Percentiles rank a stretch among this genome's conserved stretches.
phyloP scores from a whole-genome alignment of 768 basidiomycete species.

The Panaeolus papilionaceus region DNA sequence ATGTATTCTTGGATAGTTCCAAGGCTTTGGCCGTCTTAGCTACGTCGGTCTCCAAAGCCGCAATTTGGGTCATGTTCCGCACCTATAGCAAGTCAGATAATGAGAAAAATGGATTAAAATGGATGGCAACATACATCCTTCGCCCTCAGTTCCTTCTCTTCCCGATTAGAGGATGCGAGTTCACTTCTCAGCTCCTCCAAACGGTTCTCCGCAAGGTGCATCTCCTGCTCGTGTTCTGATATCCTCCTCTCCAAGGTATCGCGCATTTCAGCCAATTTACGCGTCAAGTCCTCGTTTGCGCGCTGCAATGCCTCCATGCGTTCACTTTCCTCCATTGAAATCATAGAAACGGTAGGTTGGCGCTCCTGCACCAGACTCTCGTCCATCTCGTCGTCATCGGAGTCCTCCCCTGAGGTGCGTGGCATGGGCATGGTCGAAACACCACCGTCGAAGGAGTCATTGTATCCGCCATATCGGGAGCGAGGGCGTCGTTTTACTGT shows the following conservation, averaged over 20 bases:
- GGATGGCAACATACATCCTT: slow-evolving; percentile 69
- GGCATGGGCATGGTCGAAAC: slow-evolving; percentile 69
- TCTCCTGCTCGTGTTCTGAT: slow-evolving; percentile 78
- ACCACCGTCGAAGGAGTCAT: slow-evolving; percentile 46
- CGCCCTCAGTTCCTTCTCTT: slow-evolving; percentile 89
- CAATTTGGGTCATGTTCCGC: slow-evolving; percentile 69
- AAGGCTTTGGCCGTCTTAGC: slow-evolving; percentile 75
- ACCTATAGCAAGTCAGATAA: slow-evolving; percentile 45
- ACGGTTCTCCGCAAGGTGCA: slow-evolving; percentile 78
- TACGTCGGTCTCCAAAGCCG: slow-evolving; percentile 78
- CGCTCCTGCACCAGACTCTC: slow-evolving; percentile 69
- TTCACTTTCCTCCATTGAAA: slow-evolving; percentile 76
- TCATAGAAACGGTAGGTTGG: slow-evolving; percentile 61
- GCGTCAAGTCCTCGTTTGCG: slow-evolving; percentile 74
- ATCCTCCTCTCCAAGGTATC: slow-evolving; percentile 68
- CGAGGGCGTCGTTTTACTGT: slow-evolving; percentile 28
- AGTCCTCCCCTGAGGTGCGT: slow-evolving; percentile 50
- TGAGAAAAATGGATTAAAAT: slow-evolving; percentile 11
- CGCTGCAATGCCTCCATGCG: slow-evolving; percentile 75
- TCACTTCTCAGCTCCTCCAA: slow-evolving; percentile 83
- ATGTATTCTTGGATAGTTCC: slow-evolving; percentile 74
- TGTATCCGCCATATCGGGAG: slow-evolving; percentile 31
- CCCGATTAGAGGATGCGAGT: slow-evolving; percentile 79
- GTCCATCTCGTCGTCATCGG: slow-evolving; percentile 57
- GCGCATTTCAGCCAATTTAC: slow-evolving; percentile 80